phyloP scores from a whole-genome alignment of 2,329 filamentous ascomycete species.

The Pleurostoma richardsiae region DNA sequence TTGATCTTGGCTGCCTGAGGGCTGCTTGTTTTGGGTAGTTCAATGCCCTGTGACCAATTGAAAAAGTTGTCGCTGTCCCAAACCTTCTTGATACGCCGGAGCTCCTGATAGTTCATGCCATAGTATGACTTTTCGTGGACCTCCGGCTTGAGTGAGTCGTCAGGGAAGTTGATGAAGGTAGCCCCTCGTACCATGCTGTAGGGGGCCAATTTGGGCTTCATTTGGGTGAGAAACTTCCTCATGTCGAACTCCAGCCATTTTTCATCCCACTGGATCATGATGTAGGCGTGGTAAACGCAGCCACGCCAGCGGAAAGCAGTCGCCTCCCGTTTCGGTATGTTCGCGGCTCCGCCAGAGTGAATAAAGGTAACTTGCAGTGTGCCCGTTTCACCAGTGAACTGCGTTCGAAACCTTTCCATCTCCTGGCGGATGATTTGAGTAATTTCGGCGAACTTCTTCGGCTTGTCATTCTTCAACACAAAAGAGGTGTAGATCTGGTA shows the following conservation, averaged over 20 bases:
- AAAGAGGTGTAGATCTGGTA: slow-evolving; percentile 33
- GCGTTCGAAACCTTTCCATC: slow-evolving; percentile 11
- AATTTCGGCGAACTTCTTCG: slow-evolving; percentile 30
- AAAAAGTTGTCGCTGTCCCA: slow-evolving; percentile 22
- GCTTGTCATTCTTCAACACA: slow-evolving; percentile 49
- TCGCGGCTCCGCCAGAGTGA: slow-evolving; percentile 16
- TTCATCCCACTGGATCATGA: slow-evolving; percentile 22
- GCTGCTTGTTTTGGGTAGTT: slow-evolving; percentile 3
- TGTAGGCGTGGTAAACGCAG: slow-evolving; percentile 18
- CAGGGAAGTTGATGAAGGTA: slow-evolving; percentile 23
- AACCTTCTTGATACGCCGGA: slow-evolving; percentile 17
- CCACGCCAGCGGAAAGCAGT: slow-evolving; percentile 25
- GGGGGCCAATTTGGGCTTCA: slow-evolving; percentile 14
- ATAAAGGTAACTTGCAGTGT: slow-evolving; percentile 19
- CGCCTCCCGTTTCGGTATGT: background rate
- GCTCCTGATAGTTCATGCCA: slow-evolving; percentile 16
- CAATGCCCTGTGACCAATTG: slow-evolving; percentile 18
- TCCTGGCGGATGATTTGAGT: slow-evolving; percentile 6
- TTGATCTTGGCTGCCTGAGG: too few relatives aligned
- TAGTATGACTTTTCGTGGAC: slow-evolving; percentile 22
- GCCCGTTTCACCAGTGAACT: slow-evolving; percentile 11
- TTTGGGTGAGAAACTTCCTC: slow-evolving; percentile 10
- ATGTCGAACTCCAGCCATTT: slow-evolving; percentile 25
- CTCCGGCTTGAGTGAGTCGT: slow-evolving; percentile 1
- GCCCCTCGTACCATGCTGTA: slow-evolving; percentile 15